Percentiles rank a stretch among this genome's conserved stretches.
phyloP scores from a whole-genome alignment of 192 early-diverging fungal species.

The Coemansia sp. region DNA sequence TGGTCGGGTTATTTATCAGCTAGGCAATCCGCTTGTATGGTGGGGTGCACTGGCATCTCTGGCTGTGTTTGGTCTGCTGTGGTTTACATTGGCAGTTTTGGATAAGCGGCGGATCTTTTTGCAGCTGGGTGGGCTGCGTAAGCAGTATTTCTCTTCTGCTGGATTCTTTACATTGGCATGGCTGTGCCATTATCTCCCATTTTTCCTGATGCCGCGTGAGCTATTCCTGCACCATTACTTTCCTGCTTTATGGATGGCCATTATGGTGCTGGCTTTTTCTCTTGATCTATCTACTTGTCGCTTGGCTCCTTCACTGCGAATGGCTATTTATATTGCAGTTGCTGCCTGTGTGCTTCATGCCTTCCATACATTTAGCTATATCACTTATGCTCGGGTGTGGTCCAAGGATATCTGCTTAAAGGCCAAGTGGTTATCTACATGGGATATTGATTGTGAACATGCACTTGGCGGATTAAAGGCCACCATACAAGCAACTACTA shows the following conservation, averaged over 20 bases:
- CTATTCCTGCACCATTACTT: constrained; percentile 94
- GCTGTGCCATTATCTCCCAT: constrained; percentile 82
- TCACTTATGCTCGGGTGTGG: constrained; percentile 80
- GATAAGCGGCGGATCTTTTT: constrained; percentile 57
- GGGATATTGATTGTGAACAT: constrained; percentile 80
- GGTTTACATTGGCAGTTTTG: constrained; percentile 51
- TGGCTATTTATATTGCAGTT: constrained; percentile 45
- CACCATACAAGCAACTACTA: neutral
- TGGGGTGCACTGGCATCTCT: constrained; percentile 68
- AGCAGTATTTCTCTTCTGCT: constrained; percentile 55
- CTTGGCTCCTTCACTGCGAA: constrained; percentile 46
- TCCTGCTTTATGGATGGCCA: constrained; percentile 88
- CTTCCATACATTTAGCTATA: constrained; percentile 67
- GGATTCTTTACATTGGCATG: constrained; percentile 76
- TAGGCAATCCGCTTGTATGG: constrained; percentile 89
- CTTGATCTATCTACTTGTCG: constrained; percentile 72
- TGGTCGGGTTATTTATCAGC: constrained; percentile 76
- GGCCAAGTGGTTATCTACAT: constrained; percentile 74
- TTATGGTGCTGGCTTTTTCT: constrained; percentile 69
- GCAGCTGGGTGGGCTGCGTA: constrained; percentile 41
- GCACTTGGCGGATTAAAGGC: constrained; percentile 37
- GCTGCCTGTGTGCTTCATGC: constrained; percentile 56
- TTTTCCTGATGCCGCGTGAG: constrained; percentile 87
- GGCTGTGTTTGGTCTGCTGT: constrained; percentile 55
- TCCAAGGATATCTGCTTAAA: constrained; percentile 68